phyloP scores from a whole-genome alignment of 2,329 filamentous ascomycete genomes.

The Cytospora paraplurivora region DNA sequence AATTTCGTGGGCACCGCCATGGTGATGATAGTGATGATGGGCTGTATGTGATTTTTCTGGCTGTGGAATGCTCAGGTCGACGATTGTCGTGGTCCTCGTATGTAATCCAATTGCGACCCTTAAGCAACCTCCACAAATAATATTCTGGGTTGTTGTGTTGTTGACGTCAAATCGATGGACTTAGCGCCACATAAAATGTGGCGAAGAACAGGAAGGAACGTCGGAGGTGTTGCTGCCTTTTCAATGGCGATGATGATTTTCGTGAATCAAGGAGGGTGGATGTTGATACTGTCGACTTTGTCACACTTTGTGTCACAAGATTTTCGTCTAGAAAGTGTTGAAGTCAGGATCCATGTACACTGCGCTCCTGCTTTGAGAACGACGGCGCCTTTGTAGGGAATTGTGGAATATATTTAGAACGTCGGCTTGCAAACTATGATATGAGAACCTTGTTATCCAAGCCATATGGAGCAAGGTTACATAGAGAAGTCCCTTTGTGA shows the following conservation, averaged over 20 bases:
- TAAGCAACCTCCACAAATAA: too few relatives aligned
- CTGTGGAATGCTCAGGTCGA: not conserved
- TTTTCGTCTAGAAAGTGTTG: not conserved
- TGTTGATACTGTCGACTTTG: not conserved
- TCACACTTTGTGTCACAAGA: not conserved
- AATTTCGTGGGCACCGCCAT: slow-evolving; percentile 8
- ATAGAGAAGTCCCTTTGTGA: not conserved
- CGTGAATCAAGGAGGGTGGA: not conserved
- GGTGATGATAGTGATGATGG: not conserved
- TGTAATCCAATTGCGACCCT: too few relatives aligned
- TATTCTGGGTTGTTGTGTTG: not conserved
- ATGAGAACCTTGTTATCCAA: not conserved
- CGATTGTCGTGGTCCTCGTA: not conserved
- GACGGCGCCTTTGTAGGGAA: not conserved
- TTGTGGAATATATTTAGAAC: not conserved
- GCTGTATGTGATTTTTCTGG: not conserved
- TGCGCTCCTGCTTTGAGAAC: not conserved
- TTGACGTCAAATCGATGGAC: not conserved
- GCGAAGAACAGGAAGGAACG: not conserved
- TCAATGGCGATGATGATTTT: not conserved
- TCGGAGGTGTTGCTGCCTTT: not conserved
- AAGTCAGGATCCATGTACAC: not conserved
- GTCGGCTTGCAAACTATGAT: not conserved
- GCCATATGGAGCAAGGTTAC: not conserved
- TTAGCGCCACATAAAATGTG: not conserved